These are phyloP conservation scores for Annulohypoxylon stygium DNA, from an alignment of 495 filamentous ascomycete species.

Conservation along the genomic window DNA sequence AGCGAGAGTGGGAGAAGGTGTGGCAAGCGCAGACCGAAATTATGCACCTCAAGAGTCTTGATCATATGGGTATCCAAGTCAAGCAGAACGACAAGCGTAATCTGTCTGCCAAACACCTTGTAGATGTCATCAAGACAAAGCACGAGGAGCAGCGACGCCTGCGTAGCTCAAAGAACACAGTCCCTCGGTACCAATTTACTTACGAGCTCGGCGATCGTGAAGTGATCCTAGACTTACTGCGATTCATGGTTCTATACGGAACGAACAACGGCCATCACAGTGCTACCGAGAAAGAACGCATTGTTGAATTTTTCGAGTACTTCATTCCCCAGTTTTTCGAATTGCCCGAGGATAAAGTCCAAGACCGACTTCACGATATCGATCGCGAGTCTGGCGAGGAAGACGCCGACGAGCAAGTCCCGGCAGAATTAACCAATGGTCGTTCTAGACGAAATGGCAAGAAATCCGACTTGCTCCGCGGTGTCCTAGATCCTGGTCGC, in stretches of 20 bases:
- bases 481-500: conserved; percentile 82
- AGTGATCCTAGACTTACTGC: conserved; percentile 83
- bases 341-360: conserved; percentile 79
- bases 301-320: conserved; percentile 85
- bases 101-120: conserved; percentile 86
- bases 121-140: conserved; percentile 86
- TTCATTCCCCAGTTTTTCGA: conserved; percentile 93
- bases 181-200: conserved; percentile 77
- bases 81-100: conserved; percentile 89
- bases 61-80: conserved; percentile 91
- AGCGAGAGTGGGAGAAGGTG: conserved; percentile 98
- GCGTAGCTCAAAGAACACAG: conserved; percentile 69
- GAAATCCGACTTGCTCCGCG: conserved; percentile 84
- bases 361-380: conserved; percentile 79
- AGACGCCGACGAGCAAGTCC: conserved; percentile 74
- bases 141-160: conserved; percentile 84
- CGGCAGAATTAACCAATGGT: conserved; percentile 66
- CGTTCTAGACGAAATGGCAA: conserved; percentile 78
- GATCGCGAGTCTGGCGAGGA: conserved; percentile 73
- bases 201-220: conserved; percentile 80
- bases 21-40: conserved; percentile 94
- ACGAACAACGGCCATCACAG: conserved; percentile 76
- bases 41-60: conserved; percentile 94
- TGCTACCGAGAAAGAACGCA: conserved; percentile 77
- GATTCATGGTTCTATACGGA: conserved; percentile 81